Conservation (phyloP, 257 asterid species). For the Mentha longifolia region DNA sequence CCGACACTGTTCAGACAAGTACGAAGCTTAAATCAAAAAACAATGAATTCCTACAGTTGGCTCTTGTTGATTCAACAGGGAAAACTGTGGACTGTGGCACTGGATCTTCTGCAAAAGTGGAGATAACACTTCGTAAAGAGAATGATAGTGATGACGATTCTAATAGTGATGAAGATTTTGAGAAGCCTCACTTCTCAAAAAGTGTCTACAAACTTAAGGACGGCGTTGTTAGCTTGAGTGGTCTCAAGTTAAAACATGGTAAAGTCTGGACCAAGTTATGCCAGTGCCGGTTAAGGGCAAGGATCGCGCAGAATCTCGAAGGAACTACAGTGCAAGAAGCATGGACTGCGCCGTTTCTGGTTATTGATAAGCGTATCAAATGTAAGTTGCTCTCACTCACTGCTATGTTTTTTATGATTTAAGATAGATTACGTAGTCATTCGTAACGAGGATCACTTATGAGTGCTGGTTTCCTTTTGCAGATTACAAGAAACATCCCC, state of each 20-base stretch:
- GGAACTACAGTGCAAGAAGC: conserved; percentile 49
- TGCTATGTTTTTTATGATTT: not conserved
- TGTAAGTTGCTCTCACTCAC: conserved; percentile 39
- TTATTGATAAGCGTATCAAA: conserved; percentile 46
- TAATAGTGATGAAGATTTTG: no score
- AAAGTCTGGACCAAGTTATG: conserved; percentile 40
- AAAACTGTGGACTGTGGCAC: conserved; percentile 37
- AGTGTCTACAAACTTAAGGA: conserved; percentile 32
- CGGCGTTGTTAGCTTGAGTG: conserved; percentile 40
- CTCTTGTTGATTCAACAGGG: conserved; percentile 43
- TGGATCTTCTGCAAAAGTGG: conserved; percentile 50
- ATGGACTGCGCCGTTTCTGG: conserved; percentile 44
- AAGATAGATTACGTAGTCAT: not conserved
- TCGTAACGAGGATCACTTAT: not conserved
- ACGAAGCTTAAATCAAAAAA: conserved; percentile 42
- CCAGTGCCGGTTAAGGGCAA: conserved; percentile 53
- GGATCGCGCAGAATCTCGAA: conserved; percentile 30
- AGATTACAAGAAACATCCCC: conserved; percentile 35
- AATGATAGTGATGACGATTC: conserved; percentile 33
- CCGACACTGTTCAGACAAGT: conserved; percentile 44
- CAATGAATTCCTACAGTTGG: conserved; percentile 35
- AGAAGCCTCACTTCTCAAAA: conserved; percentile 43
- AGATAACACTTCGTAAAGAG: conserved; percentile 40
- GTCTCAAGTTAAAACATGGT: conserved; percentile 46
- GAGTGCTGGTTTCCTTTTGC: conserved; percentile 29